Base-by-base conservation (phyloP, 345 rosid genomes). In the Euphorbia lathyris region DNA sequence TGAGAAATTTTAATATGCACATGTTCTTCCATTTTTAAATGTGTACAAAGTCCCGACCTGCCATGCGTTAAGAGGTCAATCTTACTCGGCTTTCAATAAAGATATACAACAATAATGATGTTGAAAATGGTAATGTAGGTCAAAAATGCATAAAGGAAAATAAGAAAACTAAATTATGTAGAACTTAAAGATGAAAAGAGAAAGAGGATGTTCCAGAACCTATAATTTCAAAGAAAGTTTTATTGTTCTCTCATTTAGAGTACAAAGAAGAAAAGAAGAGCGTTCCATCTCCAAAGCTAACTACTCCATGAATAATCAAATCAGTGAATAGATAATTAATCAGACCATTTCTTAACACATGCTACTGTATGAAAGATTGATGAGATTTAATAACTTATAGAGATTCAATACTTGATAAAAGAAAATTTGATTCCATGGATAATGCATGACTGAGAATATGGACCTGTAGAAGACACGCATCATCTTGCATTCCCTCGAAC, bases 381-480 rank as follows among this genome's bases (percentile, higher is more conserved):
- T 29, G 66, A 43, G 19, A 29, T 66, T 22, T 19, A 40, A 27
- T 29, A 43, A 61, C 65, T 45, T 72, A 51, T 25, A 57, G 48
- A 61, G 68, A 70, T 73, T 76, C 62, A 68, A 62, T 69, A 22
- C 22, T 59, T 47, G 65, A 69, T 63, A 30, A 34, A 48, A 55
- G 68, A 45, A 51, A 51, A n/a, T 19, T 45, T 67, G 23, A 63
- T 72, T 36, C 23, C 34, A 23, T 3, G n/a, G 58, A 52, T 26
- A 36, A 38, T 13, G 34, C 9, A 47, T 52, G 14, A 68, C 29
- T 26, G 9, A 68, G 61, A 32, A 47, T 22, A 42, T 42, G 70
- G 68, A 67, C 68, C 77, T 60, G 64, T 58, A 63, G 68, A 58
- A 76, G 74, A 72, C 20, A 65, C 76, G 22, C 43, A 42, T 67